Base-by-base conservation (phyloP, 2,329 filamentous ascomycete genomes). In the Incumbomyces lentus region DNA sequence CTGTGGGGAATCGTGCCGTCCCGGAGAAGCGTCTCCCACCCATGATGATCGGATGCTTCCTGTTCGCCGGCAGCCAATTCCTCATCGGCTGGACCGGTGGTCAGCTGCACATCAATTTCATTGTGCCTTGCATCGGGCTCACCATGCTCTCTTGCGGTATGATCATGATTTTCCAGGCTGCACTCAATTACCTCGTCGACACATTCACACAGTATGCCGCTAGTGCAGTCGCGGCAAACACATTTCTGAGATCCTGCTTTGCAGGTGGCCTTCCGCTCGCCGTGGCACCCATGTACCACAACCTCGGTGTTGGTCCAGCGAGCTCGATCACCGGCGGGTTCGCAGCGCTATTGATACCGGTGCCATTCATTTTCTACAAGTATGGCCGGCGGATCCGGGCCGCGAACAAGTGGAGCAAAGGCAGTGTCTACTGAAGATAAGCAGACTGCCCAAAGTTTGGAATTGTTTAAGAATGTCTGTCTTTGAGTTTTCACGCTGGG, bases 31-130 rank as follows among this genome's bases (percentile, higher is more conserved):
- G 72, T 40, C 59, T 78, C 2, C 70, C 72, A 2, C 68, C 72
- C 7, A 69, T 67, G 47, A 71, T 75, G 54, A 51, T 72, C 2
- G 71, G 71, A 18, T 68, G 65, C 47, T 63, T 76, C 33, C 61
- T 64, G 14, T 67, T 82, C 34, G 76, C 78, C 0, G 59, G 74
- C 32, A 72, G 74, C 6, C 64, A 79, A 3, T 78, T 79, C 59
- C 75, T 75, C 72, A 74, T 78, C 44, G 76, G 74, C 0, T 79
- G 76, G 76, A 77, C 75, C 1, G 72, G 74, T 35, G 70, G 66
- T 47, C 51, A 50, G 2, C 10, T 17, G 44, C 50, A 56, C 57
- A 7, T 50, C 63, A 40, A 64, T 59, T 55, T 64, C 63, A 63
- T 68, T 41, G 64, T 56, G 6, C 60, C 60, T 37, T 57, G 67